A percentile compares a stretch with the other conserved stretches of the same genome.
Evolutionary conservation across 1,139 yeast species (phyloP).

Genomic region (Scheffersomyces illinoinensis): DNA sequence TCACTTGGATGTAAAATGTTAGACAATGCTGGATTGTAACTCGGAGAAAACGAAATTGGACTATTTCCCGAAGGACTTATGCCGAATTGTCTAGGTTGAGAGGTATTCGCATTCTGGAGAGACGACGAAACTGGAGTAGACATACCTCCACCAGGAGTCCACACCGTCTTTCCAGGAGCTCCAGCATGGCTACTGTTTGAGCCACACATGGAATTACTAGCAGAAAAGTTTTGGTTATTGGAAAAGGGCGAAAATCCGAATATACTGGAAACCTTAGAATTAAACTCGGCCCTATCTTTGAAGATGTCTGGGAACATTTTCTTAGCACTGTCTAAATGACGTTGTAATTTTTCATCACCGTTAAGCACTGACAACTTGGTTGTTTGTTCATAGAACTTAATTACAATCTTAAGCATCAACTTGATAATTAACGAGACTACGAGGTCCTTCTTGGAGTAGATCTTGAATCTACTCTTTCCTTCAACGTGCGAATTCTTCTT

Average conservation of each 20-base stretch:
- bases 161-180: background rate
- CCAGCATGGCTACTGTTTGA: background rate
- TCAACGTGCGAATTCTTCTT: conserved; percentile 7
- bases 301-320: conserved; percentile 27
- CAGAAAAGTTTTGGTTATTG: background rate
- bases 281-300: conserved; percentile 4
- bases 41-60: conserved; percentile 1
- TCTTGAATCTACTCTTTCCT: conserved; percentile 13
- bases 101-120: background rate
- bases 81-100: background rate
- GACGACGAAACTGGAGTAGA: background rate
- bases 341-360: conserved; percentile 15
- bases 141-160: background rate
- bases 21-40: conserved; percentile 22
- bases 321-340: conserved; percentile 24
- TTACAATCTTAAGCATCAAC: conserved; percentile 24
- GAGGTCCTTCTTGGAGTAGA: conserved; percentile 24
- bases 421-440: conserved; percentile 23
- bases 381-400: conserved; percentile 25
- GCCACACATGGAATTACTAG: background rate
- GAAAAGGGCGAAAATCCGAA: conserved; percentile 6
- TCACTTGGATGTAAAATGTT: conserved; percentile 22
- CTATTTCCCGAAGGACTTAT: background rate
- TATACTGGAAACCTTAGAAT: background rate
- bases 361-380: conserved; percentile 16